phyloP scores from a whole-genome alignment of 2,329 filamentous ascomycete genomes.

The Neofusicoccum sp. region DNA sequence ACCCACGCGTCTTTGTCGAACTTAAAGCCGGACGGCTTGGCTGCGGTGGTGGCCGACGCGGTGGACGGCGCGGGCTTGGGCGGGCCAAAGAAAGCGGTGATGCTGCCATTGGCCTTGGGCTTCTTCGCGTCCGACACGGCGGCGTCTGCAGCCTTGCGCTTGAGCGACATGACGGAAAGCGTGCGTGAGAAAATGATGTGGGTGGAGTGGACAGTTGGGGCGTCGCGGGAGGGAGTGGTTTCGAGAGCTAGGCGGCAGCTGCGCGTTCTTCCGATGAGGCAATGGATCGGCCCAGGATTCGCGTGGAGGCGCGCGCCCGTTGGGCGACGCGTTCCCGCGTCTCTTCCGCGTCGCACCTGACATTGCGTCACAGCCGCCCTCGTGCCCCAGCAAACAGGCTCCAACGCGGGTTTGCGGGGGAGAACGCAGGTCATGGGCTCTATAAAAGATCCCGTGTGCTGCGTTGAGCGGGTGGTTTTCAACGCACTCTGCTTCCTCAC shows the following conservation, averaged over 20 bases:
- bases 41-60: slow-evolving; percentile 26
- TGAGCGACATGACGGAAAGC: slow-evolving; percentile 45
- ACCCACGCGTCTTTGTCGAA: slow-evolving; percentile 94
- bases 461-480: background rate
- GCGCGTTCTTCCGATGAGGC: slow-evolving; percentile 9
- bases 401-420: background rate
- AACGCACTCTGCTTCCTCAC: background rate
- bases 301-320: background rate
- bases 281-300: slow-evolving; percentile 1
- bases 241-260: background rate
- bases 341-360: background rate
- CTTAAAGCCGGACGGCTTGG: slow-evolving; percentile 42
- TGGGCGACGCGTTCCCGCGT: slow-evolving; percentile 1
- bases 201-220: background rate
- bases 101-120: slow-evolving; percentile 65
- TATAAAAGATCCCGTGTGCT: background rate
- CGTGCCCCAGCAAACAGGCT: background rate
- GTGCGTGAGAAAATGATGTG: slow-evolving; percentile 14
- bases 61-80: slow-evolving; percentile 52
- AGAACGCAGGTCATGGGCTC: background rate
- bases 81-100: slow-evolving; percentile 83
- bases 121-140: slow-evolving; percentile 49
- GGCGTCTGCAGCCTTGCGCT: slow-evolving; percentile 49
- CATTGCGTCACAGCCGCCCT: background rate
- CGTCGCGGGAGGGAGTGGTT: background rate